Conservation (phyloP, 2,329 filamentous ascomycete genomes). For the Alternaria atra region DNA sequence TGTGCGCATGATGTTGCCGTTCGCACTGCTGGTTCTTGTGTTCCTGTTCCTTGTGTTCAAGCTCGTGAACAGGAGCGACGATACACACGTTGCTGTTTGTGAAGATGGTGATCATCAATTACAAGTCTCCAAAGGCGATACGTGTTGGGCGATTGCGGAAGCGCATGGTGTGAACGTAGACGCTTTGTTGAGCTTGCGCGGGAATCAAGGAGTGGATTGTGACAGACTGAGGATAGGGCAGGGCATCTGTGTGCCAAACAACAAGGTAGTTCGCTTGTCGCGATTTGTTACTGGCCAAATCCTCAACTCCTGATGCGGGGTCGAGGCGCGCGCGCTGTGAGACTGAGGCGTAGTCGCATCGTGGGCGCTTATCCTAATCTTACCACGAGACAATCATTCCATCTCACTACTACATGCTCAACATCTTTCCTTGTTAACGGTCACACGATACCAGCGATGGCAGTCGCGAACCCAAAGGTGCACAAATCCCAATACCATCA, state of each 20-base stretch:
- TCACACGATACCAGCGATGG: neutral
- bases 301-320: neutral
- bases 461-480: neutral
- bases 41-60: conserved; percentile 59
- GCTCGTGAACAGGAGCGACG: conserved; percentile 21
- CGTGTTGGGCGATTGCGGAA: conserved; percentile 64
- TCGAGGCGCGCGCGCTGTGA: neutral
- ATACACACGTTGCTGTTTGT: conserved; percentile 27
- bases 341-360: neutral
- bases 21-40: conserved; percentile 63
- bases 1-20: conserved; percentile 66
- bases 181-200: conserved; percentile 52
- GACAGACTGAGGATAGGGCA: conserved; percentile 55
- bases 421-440: neutral
- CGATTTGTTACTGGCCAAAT: neutral
- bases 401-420: neutral
- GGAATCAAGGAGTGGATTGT: conserved; percentile 61
- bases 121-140: conserved; percentile 58
- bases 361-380: neutral
- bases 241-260: conserved; percentile 57
- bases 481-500: conserved; percentile 42
- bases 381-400: neutral
- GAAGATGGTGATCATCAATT: conserved; percentile 47
- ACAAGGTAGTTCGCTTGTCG: neutral
- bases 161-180: conserved; percentile 56